Percentiles rank a stretch among this genome's conserved stretches.
phyloP scores from a whole-genome alignment of 345 rosid species.

The Camelina laxa region DNA sequence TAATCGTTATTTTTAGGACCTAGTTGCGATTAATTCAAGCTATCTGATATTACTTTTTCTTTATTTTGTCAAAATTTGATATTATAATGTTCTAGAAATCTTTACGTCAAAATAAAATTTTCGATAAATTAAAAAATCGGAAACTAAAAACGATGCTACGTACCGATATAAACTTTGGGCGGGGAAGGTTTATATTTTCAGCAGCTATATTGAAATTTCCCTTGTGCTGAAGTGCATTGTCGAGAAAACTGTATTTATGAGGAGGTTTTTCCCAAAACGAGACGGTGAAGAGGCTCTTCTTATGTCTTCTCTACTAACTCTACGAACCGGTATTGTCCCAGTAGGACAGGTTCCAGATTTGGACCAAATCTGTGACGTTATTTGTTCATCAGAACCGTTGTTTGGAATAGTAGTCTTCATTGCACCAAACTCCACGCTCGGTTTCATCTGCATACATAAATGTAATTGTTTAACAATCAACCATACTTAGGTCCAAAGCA shows the following conservation, averaged over 20 bases:
- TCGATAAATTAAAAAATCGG: too few species aligned
- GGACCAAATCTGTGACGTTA: constrained; percentile 49
- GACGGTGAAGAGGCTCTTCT: constrained; percentile 45
- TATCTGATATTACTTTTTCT: too few species aligned
- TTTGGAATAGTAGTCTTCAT: background rate
- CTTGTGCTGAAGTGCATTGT: constrained; percentile 16
- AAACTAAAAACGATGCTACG: constrained; percentile 2
- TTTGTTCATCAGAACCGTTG: constrained; percentile 30
- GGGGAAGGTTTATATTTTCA: background rate
- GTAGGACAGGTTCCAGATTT: constrained; percentile 53
- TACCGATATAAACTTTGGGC: constrained; percentile 45
- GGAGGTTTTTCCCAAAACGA: constrained; percentile 45
- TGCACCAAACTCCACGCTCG: constrained; percentile 35
- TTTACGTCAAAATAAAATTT: too few species aligned
- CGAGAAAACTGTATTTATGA: constrained; percentile 11
- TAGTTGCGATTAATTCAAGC: too few species aligned
- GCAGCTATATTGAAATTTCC: background rate
- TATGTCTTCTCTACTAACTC: constrained; percentile 46
- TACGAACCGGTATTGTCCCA: constrained; percentile 59
- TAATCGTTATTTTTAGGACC: too few species aligned
- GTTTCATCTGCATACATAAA: constrained; percentile 50
- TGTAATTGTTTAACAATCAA: background rate
- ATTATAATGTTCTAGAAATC: too few species aligned
- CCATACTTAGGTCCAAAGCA: too few species aligned
- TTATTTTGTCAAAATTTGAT: too few species aligned